Percentiles rank a stretch among this genome's conserved stretches.
Evolutionary conservation across 2,329 filamentous ascomycete genomes (phyloP).

Genomic region (Tolypocladium guangdongense): DNA sequence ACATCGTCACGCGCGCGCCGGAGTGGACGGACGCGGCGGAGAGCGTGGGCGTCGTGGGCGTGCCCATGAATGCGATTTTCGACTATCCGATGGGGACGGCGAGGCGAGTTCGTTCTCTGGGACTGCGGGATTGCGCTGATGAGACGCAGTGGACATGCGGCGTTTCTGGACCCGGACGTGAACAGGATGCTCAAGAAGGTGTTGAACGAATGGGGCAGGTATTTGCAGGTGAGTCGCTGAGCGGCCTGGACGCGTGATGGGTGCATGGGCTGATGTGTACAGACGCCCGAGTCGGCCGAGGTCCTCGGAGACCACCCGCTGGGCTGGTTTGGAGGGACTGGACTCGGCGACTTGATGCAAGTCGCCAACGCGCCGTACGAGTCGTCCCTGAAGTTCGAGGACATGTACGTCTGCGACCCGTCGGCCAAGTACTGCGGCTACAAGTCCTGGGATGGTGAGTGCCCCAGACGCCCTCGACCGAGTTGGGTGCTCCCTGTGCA

Average conservation of each 20-base stretch:
- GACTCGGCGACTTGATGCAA: constrained; percentile 34
- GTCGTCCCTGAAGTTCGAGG: constrained; percentile 38
- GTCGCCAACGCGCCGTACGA: constrained; percentile 36
- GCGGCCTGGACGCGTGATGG: neutral
- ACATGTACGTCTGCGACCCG: constrained; percentile 51
- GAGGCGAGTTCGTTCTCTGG: constrained; percentile 19
- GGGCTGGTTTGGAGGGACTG: constrained; percentile 47
- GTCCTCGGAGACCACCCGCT: constrained; percentile 31
- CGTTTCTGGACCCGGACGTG: constrained; percentile 44
- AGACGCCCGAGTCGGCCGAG: constrained; percentile 41
- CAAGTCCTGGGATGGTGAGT: constrained; percentile 51
- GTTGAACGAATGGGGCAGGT: constrained; percentile 47
- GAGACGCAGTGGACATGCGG: constrained; percentile 33
- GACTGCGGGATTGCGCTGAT: neutral
- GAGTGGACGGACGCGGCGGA: constrained; percentile 42
- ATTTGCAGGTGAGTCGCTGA: constrained; percentile 26
- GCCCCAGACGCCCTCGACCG: neutral
- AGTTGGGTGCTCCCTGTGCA: too few relatives aligned
- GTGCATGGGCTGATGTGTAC: neutral
- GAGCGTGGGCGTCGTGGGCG: constrained; percentile 39
- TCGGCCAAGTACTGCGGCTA: constrained; percentile 44
- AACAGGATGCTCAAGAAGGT: constrained; percentile 43
- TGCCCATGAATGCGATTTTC: constrained; percentile 42
- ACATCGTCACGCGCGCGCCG: constrained; percentile 39
- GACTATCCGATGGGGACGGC: constrained; percentile 47